Percentiles rank a stretch among this genome's conserved stretches.
These are phyloP conservation scores for Leishmania braziliensis DNA, from an alignment of 208 protist species.

Conservation along the genomic window DNA sequence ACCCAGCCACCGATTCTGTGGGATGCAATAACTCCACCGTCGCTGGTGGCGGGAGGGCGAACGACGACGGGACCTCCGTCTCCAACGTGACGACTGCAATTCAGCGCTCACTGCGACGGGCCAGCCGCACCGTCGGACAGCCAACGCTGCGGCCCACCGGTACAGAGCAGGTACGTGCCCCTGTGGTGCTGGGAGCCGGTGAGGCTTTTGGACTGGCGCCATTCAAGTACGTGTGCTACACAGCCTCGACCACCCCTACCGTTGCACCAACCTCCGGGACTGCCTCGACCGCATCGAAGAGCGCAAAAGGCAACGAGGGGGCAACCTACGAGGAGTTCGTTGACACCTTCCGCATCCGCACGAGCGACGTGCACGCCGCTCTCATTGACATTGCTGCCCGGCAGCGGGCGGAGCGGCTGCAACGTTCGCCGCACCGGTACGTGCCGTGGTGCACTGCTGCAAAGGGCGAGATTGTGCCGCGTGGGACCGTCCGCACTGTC, in stretches of 20 bases:
- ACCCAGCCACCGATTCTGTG: background rate
- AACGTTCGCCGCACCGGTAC: constrained; percentile 2
- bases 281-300: background rate
- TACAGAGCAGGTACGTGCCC: constrained; percentile 60
- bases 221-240: constrained; percentile 58
- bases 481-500: constrained; percentile 25
- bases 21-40: constrained; percentile 20
- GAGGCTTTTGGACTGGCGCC: constrained; percentile 79
- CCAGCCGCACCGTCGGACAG: constrained; percentile 75
- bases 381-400: constrained; percentile 49
- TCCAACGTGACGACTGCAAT: constrained; percentile 78
- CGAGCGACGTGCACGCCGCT: constrained; percentile 63
- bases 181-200: constrained; percentile 60
- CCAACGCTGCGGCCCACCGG: constrained; percentile 65
- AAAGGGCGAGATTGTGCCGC: constrained; percentile 12
- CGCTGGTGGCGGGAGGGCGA: constrained; percentile 1
- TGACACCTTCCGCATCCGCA: constrained; percentile 68
- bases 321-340: constrained; percentile 33
- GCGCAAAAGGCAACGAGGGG: constrained; percentile 8
- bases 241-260: constrained; percentile 33
- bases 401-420: constrained; percentile 18
- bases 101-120: constrained; percentile 62
- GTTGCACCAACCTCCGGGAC: constrained; percentile 4
- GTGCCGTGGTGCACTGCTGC: constrained; percentile 29
- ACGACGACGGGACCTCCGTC: constrained; percentile 51